phyloP scores from a whole-genome alignment of 768 basidiomycete genomes.

The Hypholoma fasciculare region DNA sequence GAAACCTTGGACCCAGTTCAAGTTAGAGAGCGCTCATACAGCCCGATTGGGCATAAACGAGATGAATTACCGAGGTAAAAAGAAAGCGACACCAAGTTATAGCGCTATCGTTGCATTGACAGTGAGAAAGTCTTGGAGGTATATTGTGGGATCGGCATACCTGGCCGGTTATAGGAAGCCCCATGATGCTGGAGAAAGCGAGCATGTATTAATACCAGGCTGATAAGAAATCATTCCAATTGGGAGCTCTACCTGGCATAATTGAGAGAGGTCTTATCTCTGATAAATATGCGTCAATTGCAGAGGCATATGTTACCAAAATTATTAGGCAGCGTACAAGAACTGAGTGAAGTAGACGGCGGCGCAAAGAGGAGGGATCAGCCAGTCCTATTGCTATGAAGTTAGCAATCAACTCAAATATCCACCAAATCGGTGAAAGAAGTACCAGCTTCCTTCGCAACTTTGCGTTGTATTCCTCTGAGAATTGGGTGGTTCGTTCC shows the following conservation, averaged over 20 bases:
- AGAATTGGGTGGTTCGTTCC: constrained; percentile 51
- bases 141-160: constrained; percentile 24
- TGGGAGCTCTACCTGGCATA: constrained; percentile 53
- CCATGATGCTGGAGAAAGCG: constrained; percentile 50
- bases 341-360: constrained; percentile 72
- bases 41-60: neutral
- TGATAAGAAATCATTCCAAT: neutral
- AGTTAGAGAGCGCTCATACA: neutral
- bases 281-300: constrained; percentile 16
- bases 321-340: constrained; percentile 36
- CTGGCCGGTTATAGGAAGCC: constrained; percentile 63
- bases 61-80: constrained; percentile 53
- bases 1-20: constrained; percentile 37
- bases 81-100: constrained; percentile 63
- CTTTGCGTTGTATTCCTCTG: constrained; percentile 58
- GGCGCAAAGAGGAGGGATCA: constrained; percentile 31
- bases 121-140: neutral
- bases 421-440: neutral
- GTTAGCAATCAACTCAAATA: neutral
- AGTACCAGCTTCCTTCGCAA: constrained; percentile 60
- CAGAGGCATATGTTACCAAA: neutral
- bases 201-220: neutral
- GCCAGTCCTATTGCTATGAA: constrained; percentile 16
- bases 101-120: constrained; percentile 37
- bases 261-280: constrained; percentile 70